Base-by-base conservation (phyloP, 768 basidiomycete genomes). In the Vararia minispora region DNA sequence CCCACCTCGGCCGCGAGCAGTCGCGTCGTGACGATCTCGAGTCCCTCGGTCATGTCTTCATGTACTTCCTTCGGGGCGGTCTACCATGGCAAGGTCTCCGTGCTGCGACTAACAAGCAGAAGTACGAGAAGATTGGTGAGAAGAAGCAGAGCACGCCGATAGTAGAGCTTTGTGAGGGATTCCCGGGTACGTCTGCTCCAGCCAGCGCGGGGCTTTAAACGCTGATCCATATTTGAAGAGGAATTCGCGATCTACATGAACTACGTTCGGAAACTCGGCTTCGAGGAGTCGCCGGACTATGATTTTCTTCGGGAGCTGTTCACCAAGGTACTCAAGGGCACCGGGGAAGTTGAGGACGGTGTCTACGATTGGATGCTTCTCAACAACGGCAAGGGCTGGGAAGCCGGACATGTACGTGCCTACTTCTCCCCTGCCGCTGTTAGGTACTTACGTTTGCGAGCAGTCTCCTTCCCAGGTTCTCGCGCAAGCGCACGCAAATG, bases 111-210 rank as follows among this genome's bases (percentile, higher is more conserved):
- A 98, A 99, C 71, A 98, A 98, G 65, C 94, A 98, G 60, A 98
- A 98, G 65, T 99, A 99, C 58, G 95, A 99, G 63, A 98, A 98
- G 68, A 99, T 99, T 49, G 95, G 94, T 33, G 95, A 95, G 66
- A 98, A 97, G 73, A 99, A 90, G 64, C 94, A 98, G 61, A 83
- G 75, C 6, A 95, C 94, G 12, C 69, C 76, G 6, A 97, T 99
- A 50, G 67, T 74, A 18, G 94, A 99, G 57, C 65, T 99, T 24
- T 94, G 91, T 50, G 94, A 99, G 55, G 90, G 92, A 23, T 97
- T 94, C 65, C 94, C 95, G 46, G 90, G 85, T 91, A 46, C 53
- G 73, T 63, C 27, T 37, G 17, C 17, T 34, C n/a, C 16, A 21
- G 22, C 13, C 21, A 33, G 24, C 20, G 35, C 40, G 21, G 18